Evolutionary conservation across 306 rosid genomes (phyloP).

Genomic region (Pyrus betulifolia): DNA sequence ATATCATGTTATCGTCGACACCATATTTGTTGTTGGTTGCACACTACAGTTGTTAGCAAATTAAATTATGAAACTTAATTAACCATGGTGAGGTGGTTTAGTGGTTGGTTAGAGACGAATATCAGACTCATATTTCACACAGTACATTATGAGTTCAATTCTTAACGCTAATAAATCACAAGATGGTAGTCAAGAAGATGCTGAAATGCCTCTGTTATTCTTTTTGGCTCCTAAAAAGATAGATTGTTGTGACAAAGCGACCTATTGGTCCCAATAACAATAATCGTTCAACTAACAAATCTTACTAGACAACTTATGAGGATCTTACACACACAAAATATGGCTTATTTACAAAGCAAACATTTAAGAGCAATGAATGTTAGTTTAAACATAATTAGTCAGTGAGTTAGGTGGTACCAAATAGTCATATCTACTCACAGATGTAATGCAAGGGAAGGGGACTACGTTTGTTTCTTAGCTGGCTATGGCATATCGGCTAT

Average conservation of each 20-base stretch:
- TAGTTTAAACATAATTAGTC: not conserved
- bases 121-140: too few species aligned
- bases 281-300: constrained; percentile 11
- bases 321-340: not conserved
- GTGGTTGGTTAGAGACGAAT: too few species aligned
- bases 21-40: not conserved
- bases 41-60: not conserved
- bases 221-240: too few species aligned
- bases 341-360: not conserved
- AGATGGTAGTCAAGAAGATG: accelerated
- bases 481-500: too few species aligned
- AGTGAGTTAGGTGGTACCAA: not conserved
- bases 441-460: not conserved
- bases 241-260: accelerated
- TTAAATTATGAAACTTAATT: not conserved
- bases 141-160: too few species aligned
- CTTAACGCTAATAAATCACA: too few species aligned
- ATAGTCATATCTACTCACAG: not conserved
- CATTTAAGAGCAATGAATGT: not conserved
- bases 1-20: not conserved
- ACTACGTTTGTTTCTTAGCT: too few species aligned
- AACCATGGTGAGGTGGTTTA: too few species aligned
- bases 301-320: not conserved
- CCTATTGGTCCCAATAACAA: not conserved
- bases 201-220: too few species aligned